Evolutionary conservation across 2,329 filamentous ascomycete genomes (phyloP).

Genomic region (Leptoxyphium fumago): DNA sequence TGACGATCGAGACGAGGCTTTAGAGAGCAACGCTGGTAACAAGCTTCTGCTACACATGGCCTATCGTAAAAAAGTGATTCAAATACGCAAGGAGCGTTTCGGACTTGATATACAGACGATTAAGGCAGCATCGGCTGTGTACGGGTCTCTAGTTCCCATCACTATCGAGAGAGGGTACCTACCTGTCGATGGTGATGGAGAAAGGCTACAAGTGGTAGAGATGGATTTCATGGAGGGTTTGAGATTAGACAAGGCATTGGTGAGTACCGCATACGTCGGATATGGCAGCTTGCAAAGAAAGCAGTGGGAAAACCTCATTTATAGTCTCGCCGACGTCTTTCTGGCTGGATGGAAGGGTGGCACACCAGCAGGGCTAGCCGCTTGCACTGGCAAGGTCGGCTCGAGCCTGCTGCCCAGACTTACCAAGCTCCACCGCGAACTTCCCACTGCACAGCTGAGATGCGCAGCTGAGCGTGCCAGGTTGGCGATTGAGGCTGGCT

Average conservation of each 20-base stretch:
- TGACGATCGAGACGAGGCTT: no score
- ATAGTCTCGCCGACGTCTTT: constrained; percentile 6
- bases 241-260: constrained; percentile 1
- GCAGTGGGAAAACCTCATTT: constrained; percentile 1
- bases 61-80: background rate
- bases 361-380: background rate
- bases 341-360: constrained; percentile 2
- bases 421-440: background rate
- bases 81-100: background rate
- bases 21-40: no score
- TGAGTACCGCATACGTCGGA: background rate
- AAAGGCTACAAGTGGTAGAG: constrained; percentile 4
- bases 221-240: constrained; percentile 3
- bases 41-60: no score
- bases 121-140: background rate
- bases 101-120: background rate
- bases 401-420: background rate
- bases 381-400: background rate
- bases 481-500: constrained; percentile 4
- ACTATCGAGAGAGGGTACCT: background rate
- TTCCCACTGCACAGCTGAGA: background rate
- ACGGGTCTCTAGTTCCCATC: background rate
- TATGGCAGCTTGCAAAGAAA: background rate
- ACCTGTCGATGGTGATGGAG: background rate
- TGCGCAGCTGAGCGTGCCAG: background rate